Evolutionary conservation across 78 protist genomes (phyloP).

Genomic region (Dictyostelium intermedium): DNA sequence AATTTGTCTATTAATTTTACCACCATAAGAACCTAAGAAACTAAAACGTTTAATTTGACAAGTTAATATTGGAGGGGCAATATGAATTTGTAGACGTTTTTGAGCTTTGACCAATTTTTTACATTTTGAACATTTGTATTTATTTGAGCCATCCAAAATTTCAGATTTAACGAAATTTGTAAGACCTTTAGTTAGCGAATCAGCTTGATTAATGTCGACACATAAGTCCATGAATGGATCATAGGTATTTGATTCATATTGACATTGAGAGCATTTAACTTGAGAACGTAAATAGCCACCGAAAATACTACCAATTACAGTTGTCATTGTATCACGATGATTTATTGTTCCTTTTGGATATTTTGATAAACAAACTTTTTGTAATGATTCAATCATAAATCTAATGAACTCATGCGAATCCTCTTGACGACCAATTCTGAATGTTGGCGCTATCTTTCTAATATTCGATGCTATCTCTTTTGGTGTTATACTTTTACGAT

Average conservation of each 20-base stretch:
- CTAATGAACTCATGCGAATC: conserved; percentile 91
- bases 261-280: conserved; percentile 85
- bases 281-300: conserved; percentile 91
- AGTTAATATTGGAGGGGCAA: conserved; percentile 78
- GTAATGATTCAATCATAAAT: conserved; percentile 80
- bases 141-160: conserved; percentile 87
- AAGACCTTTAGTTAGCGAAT: conserved; percentile 70
- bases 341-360: conserved; percentile 16
- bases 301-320: conserved; percentile 78
- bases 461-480: conserved; percentile 62
- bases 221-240: conserved; percentile 93
- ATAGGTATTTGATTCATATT: conserved; percentile 85
- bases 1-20: conserved; percentile 68
- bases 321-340: conserved; percentile 76
- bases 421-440: conserved; percentile 86
- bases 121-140: conserved; percentile 88
- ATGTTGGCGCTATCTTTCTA: conserved; percentile 58
- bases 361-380: conserved; percentile 54
- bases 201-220: conserved; percentile 65
- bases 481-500: conserved; percentile 30
- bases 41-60: conserved; percentile 82
- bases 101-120: conserved; percentile 66
- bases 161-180: conserved; percentile 82
- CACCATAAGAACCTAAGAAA: conserved; percentile 48
- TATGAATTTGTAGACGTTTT: conserved; percentile 61